Evolutionary conservation across 2,329 filamentous ascomycete genomes (phyloP).

Genomic region (Diaporthe destruens): DNA sequence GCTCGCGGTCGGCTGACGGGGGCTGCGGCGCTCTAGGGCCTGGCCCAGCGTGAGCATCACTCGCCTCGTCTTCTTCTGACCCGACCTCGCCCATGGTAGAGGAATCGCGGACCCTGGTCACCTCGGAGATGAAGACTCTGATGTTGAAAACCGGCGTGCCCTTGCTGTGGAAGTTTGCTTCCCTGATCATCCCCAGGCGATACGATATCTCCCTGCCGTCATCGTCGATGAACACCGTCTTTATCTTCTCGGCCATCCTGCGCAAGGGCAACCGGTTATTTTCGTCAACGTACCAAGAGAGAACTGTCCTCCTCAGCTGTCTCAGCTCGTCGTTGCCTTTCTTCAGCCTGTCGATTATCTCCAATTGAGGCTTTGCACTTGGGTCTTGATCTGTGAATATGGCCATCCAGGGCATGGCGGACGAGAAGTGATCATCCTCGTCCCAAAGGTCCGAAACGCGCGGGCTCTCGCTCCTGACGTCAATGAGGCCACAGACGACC

Average conservation of each 20-base stretch:
- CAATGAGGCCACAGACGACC: slow-evolving; percentile 37
- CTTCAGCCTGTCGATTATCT: slow-evolving; percentile 37
- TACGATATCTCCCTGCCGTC: slow-evolving; percentile 34
- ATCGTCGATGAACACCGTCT: slow-evolving; percentile 28
- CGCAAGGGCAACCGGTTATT: slow-evolving; percentile 20
- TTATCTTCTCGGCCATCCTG: slow-evolving; percentile 33
- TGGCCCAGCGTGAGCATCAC: neutral
- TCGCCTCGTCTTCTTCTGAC: neutral
- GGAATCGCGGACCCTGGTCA: slow-evolving; percentile 39
- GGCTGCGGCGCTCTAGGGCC: slow-evolving; percentile 10
- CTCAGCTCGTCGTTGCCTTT: slow-evolving; percentile 6
- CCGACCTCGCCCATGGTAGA: slow-evolving; percentile 24
- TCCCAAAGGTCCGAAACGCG: slow-evolving; percentile 9
- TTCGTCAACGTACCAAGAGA: slow-evolving; percentile 35
- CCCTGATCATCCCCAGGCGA: slow-evolving; percentile 14
- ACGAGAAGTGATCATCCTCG: neutral
- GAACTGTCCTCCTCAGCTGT: slow-evolving; percentile 16
- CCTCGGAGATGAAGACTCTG: slow-evolving; percentile 43
- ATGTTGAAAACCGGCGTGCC: slow-evolving; percentile 36
- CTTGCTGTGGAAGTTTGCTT: neutral
- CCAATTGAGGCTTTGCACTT: slow-evolving; percentile 16
- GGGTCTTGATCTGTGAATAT: slow-evolving; percentile 40
- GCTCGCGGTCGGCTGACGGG: neutral
- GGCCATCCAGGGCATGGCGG: slow-evolving; percentile 2
- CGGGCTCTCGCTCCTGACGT: slow-evolving; percentile 24